Base-by-base conservation (phyloP, 768 basidiomycete genomes). In the Asterophora lycoperdoides region DNA sequence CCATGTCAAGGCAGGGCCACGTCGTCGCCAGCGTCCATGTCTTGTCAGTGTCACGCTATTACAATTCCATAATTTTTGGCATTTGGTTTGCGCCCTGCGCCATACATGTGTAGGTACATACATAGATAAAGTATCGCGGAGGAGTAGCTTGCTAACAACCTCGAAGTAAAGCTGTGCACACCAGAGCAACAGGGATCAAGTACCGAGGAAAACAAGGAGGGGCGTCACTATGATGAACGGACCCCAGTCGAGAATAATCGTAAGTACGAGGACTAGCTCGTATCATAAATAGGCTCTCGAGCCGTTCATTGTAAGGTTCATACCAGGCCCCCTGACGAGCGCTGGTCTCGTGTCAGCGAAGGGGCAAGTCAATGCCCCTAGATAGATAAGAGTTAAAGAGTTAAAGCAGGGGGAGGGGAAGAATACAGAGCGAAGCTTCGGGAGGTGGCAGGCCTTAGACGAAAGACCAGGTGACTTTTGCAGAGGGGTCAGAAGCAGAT, bases 381-480 rank as follows among this genome's bases (percentile, higher is more conserved):
- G 23, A 44, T 32, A 48, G 39, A n/a, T n/a, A 34, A 41, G 29
- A 15, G 42, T 36, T 15, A 36, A 48, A 35, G 17, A 34, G 18
- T 17, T 20, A 23, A 40, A 35, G 5, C 33, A 18, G 32, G 32
- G 34, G 40, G 39, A 40, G 46, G 50, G 55, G 75, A 51, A 75
- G 65, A 57, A 75, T 73, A 57, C 83, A 70, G 23, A 75, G 40
- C 40, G 26, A 26, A 18, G 23, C 5, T 23, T 41, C 14, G 76
- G 9, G 2, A 44, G 41, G 52, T 38, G 41, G 37, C 35, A 44
- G 23, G 40, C 20, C 35, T 66, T 60, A 72, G 48, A 63, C 51
- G 52, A 67, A 71, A 40, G 41, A 41, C 74, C 74, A 76, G 17
- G 46, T 57, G 47, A 76, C 74, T 76, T 51, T 20, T 33, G n/a